Evolutionary conservation across 352 stramenopile genomes (phyloP).

Genomic region (Phytopythium montanum): DNA sequence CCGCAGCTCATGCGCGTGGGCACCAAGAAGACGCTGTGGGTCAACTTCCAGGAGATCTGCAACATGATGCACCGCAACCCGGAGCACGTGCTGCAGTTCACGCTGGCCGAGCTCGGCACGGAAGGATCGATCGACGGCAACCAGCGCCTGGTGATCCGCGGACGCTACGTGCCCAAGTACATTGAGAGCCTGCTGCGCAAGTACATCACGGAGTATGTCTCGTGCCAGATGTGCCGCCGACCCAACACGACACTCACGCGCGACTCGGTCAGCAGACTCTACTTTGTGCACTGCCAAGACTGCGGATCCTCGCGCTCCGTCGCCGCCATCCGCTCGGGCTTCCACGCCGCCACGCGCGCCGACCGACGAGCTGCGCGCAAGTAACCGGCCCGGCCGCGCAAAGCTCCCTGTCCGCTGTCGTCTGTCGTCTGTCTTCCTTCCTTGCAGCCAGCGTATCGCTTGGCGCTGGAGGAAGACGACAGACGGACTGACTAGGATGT

Average conservation of each 20-base stretch:
- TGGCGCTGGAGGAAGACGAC: not conserved
- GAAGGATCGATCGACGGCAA: conserved; percentile 99
- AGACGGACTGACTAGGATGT: not conserved
- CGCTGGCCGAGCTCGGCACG: conserved; percentile 98
- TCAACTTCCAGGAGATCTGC: conserved; percentile 99
- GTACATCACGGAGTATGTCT: conserved; percentile 99
- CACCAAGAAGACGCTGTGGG: conserved; percentile 98
- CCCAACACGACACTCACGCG: conserved; percentile 97
- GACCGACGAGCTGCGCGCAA: conserved; percentile 84
- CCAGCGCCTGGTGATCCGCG: conserved; percentile 97
- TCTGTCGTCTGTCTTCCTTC: not conserved
- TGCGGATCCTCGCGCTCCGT: conserved; percentile 97
- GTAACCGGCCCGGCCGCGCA: conserved; percentile 26
- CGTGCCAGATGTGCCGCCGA: conserved; percentile 98
- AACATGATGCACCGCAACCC: conserved; percentile 98
- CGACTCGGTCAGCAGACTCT: conserved; percentile 95
- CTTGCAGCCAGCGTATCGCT: not conserved
- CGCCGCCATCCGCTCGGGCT: conserved; percentile 96
- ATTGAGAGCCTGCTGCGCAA: conserved; percentile 99
- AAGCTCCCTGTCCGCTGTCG: not conserved
- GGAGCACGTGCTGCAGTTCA: conserved; percentile 99
- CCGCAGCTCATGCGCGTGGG: conserved; percentile 90
- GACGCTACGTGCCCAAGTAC: conserved; percentile 98
- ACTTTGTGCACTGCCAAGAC: conserved; percentile 98
- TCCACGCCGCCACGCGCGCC: conserved; percentile 93